phyloP scores from a whole-genome alignment of 169 alveolate genomes.

The Cryptosporidium sp. region DNA sequence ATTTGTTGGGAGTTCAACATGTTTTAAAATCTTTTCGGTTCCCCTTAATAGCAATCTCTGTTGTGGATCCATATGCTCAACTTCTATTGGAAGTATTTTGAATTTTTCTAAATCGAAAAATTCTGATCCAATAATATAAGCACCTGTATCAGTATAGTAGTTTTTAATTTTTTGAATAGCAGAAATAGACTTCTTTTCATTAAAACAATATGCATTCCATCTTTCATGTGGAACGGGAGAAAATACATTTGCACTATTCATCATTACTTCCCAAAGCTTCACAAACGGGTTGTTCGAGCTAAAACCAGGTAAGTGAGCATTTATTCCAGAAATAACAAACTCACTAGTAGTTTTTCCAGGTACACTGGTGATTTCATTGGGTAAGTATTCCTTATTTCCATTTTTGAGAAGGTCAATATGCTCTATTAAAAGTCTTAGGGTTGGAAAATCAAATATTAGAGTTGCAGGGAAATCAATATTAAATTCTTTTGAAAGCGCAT shows the following conservation, averaged over 20 bases:
- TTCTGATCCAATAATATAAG: slow-evolving; percentile 49
- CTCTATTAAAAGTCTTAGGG: slow-evolving; percentile 77
- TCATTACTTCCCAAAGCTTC: slow-evolving; percentile 38
- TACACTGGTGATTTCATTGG: slow-evolving; percentile 1
- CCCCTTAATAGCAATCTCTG: slow-evolving; percentile 58
- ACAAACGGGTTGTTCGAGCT: slow-evolving; percentile 10
- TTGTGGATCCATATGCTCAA: slow-evolving; percentile 74
- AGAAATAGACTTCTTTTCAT: slow-evolving; percentile 30
- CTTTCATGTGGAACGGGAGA: slow-evolving; percentile 65
- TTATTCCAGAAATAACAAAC: slow-evolving; percentile 23
- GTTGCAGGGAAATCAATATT: slow-evolving; percentile 79
- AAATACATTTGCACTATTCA: not conserved
- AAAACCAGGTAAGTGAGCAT: slow-evolving; percentile 68
- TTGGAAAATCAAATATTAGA: slow-evolving; percentile 79
- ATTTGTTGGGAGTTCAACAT: not conserved
- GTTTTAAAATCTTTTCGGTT: slow-evolving; percentile 10
- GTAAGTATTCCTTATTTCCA: slow-evolving; percentile 8
- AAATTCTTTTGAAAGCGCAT: slow-evolving; percentile 80
- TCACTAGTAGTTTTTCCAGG: not conserved
- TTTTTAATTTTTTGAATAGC: slow-evolving; percentile 15
- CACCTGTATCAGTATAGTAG: slow-evolving; percentile 66
- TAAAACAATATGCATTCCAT: slow-evolving; percentile 55
- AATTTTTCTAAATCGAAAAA: slow-evolving; percentile 13
- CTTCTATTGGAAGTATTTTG: slow-evolving; percentile 46
- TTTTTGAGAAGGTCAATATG: slow-evolving; percentile 57